Evolutionary conservation across 176 grass and related monocot genomes (phyloP).

Genomic region (Miscanthus lutarioriparius): DNA sequence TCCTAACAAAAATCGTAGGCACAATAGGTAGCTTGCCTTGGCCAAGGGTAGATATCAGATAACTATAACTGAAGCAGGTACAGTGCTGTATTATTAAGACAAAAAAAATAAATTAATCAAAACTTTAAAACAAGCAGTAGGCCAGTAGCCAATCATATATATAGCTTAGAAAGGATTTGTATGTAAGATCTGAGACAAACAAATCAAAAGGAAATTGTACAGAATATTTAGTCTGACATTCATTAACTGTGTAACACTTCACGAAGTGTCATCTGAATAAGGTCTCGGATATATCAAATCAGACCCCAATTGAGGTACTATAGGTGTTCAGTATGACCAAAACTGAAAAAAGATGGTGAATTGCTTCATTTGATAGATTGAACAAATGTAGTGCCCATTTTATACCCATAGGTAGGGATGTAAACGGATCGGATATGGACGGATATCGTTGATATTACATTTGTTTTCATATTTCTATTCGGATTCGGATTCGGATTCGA

Average conservation of each 20-base stretch:
- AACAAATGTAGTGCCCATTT: background rate
- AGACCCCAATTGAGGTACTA: background rate
- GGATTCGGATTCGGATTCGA: too few relatives aligned
- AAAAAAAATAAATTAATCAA: background rate
- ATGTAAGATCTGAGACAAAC: background rate
- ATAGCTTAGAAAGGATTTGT: background rate
- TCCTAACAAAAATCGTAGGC: slow-evolving; percentile 11
- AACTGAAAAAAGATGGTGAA: too few relatives aligned
- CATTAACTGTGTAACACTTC: background rate
- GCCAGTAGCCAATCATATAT: background rate
- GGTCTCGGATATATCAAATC: background rate
- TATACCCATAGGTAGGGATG: background rate
- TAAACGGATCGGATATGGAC: too few relatives aligned
- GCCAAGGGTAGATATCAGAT: slow-evolving; percentile 9
- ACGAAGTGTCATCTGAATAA: background rate
- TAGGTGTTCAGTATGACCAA: background rate
- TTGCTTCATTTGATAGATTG: background rate
- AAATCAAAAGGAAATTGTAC: background rate
- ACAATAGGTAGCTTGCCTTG: slow-evolving; percentile 7
- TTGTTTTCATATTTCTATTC: too few relatives aligned
- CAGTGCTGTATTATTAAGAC: background rate
- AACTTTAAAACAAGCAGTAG: background rate
- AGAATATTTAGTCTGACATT: background rate
- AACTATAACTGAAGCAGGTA: background rate
- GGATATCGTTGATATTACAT: too few relatives aligned